These are phyloP conservation scores for Chaetomium sp. DNA, from an alignment of 2,329 filamentous ascomycete species.

Conservation along the genomic window DNA sequence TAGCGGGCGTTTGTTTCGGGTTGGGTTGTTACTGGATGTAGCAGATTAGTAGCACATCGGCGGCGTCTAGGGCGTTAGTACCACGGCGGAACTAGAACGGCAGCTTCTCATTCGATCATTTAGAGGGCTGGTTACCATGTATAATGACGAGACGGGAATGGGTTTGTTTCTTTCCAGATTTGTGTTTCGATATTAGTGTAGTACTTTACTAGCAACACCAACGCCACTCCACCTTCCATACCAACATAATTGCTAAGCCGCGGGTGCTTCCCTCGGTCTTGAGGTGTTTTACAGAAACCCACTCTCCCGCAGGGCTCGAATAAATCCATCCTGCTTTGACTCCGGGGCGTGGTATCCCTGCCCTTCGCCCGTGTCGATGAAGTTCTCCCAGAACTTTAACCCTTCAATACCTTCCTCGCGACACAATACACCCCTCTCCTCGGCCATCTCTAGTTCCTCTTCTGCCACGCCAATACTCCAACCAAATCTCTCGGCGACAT, in stretches of 20 bases:
- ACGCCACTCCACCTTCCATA: no score
- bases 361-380: conserved; percentile 43
- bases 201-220: no score
- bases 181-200: no score
- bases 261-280: neutral
- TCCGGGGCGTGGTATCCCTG: conserved; percentile 27
- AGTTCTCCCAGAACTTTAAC: conserved; percentile 88
- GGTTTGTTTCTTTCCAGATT: neutral
- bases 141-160: conserved; percentile 2
- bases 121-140: conserved; percentile 4
- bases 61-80: conserved; percentile 1
- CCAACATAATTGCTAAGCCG: neutral
- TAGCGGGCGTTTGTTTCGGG: neutral
- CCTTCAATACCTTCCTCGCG: conserved; percentile 90
- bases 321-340: conserved; percentile 36
- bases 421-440: conserved; percentile 80
- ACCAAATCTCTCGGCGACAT: conserved; percentile 81
- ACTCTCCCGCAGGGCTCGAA: conserved; percentile 38
- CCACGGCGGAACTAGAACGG: neutral
- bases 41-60: neutral
- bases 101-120: neutral
- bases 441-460: conserved; percentile 95
- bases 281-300: conserved; percentile 30
- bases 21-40: neutral
- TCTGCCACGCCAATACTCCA: conserved; percentile 96